phyloP scores from a whole-genome alignment of 2,329 filamentous ascomycete genomes.

The Stachybotrys echinatus region DNA sequence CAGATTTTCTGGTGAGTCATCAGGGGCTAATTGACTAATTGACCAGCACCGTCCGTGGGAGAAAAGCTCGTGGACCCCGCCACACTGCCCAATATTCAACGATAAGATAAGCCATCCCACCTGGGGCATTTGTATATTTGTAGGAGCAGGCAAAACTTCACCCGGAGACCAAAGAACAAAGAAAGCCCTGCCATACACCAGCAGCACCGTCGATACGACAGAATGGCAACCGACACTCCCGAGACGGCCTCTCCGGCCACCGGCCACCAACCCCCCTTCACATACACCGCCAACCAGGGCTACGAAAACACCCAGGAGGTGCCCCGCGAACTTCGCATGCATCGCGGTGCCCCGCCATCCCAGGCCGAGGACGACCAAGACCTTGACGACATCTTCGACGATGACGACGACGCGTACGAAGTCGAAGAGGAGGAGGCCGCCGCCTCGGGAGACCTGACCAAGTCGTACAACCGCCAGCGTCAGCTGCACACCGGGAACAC shows the following conservation, averaged over 20 bases:
- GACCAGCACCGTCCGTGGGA: too few relatives aligned
- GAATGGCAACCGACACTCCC: neutral
- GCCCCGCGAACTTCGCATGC: conserved; percentile 23
- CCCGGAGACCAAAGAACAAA: neutral
- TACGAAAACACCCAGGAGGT: conserved; percentile 33
- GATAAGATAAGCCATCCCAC: conserved; percentile 14
- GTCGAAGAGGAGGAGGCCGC: conserved; percentile 60
- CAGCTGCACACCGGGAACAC: conserved; percentile 47
- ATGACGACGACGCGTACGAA: conserved; percentile 46
- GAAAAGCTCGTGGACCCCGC: too few relatives aligned
- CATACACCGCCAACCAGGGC: conserved; percentile 37
- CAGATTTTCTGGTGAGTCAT: neutral
- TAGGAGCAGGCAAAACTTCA: neutral
- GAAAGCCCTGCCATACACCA: neutral
- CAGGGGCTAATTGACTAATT: too few relatives aligned
- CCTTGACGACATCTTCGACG: conserved; percentile 24
- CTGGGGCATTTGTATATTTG: too few relatives aligned
- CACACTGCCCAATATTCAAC: neutral
- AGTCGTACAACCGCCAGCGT: conserved; percentile 82
- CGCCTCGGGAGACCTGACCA: conserved; percentile 66
- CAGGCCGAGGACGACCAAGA: conserved; percentile 17
- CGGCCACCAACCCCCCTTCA: conserved; percentile 40
- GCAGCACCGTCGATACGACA: neutral
- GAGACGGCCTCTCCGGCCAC: conserved; percentile 27
- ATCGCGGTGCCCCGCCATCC: conserved; percentile 15